These are phyloP conservation scores for Penicillium sp. DNA, from an alignment of 2,329 filamentous ascomycete genomes.

Conservation along the genomic window DNA sequence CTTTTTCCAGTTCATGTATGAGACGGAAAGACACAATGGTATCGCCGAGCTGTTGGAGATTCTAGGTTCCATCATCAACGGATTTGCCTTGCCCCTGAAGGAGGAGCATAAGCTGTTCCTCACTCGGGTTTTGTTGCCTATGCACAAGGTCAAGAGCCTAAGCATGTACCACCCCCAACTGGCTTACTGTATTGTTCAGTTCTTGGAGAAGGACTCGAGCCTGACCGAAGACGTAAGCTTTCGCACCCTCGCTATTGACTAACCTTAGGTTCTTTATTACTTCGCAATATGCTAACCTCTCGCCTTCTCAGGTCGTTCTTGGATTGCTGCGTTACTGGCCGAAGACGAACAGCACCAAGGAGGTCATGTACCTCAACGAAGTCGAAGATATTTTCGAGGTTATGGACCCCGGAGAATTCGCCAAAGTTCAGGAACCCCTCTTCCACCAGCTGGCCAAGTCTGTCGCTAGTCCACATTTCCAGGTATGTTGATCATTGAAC, in stretches of 20 bases:
- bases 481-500: conserved; percentile 52
- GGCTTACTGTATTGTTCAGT: conserved; percentile 98
- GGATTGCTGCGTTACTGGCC: conserved; percentile 96
- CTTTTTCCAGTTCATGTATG: conserved; percentile 99
- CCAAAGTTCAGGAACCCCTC: conserved; percentile 95
- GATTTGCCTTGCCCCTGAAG: conserved; percentile 93
- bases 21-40: conserved; percentile 97
- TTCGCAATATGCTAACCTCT: conserved; percentile 12
- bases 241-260: not conserved
- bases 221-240: conserved; percentile 85
- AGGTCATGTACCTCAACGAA: conserved; percentile 99
- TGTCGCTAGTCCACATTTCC: conserved; percentile 96
- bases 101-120: conserved; percentile 99
- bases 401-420: conserved; percentile 98
- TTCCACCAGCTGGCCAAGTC: conserved; percentile 98
- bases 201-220: conserved; percentile 94
- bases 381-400: conserved; percentile 99
- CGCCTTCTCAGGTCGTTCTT: conserved; percentile 71
- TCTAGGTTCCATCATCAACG: conserved; percentile 97
- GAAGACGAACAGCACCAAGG: conserved; percentile 98
- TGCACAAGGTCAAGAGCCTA: conserved; percentile 97
- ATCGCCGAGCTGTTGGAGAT: conserved; percentile 97
- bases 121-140: conserved; percentile 84
- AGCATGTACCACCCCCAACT: conserved; percentile 99
- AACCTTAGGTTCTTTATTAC: not conserved